phyloP scores from a whole-genome alignment of 2,329 filamentous ascomycete species.

The Epichloe aotearoae region DNA sequence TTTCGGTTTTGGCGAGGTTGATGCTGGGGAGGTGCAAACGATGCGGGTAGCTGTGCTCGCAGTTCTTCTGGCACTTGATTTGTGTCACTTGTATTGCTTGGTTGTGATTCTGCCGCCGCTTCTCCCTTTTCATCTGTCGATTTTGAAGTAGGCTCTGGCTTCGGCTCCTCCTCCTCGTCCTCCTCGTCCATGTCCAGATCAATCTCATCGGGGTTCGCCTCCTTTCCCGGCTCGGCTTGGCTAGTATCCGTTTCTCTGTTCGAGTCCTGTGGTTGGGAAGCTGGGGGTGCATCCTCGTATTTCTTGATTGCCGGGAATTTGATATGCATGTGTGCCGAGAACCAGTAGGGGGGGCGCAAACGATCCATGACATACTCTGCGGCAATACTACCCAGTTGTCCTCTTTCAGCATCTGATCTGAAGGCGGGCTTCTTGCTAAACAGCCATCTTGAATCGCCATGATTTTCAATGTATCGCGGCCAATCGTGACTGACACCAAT shows the following conservation, averaged over 20 bases:
- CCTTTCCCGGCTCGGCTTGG: slow-evolving; percentile 3
- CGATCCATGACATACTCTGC: slow-evolving; percentile 71
- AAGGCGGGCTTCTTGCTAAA: slow-evolving; percentile 67
- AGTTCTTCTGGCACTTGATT: slow-evolving; percentile 46
- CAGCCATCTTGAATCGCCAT: slow-evolving; percentile 55
- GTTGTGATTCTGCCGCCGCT: neutral
- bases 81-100: slow-evolving; percentile 1
- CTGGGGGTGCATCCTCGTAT: slow-evolving; percentile 27
- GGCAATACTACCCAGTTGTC: slow-evolving; percentile 65
- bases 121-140: neutral
- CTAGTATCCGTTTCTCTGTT: no score
- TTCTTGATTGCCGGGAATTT: slow-evolving; percentile 62
- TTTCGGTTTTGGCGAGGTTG: slow-evolving; percentile 22
- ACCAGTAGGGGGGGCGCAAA: slow-evolving; percentile 76
- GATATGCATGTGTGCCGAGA: slow-evolving; percentile 83
- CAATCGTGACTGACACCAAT: slow-evolving; percentile 92
- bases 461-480: slow-evolving; percentile 71
- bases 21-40: slow-evolving; percentile 41
- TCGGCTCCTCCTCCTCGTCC: slow-evolving; percentile 9
- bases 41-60: slow-evolving; percentile 61
- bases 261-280: neutral
- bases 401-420: slow-evolving; percentile 58
- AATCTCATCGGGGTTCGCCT: slow-evolving; percentile 53
- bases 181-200: slow-evolving; percentile 49
- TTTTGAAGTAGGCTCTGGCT: neutral